Evolutionary conservation across 805 yeast species (phyloP), one percentile per base, ranked within the genome.

Genomic region (Priceomyces castillae): DNA sequence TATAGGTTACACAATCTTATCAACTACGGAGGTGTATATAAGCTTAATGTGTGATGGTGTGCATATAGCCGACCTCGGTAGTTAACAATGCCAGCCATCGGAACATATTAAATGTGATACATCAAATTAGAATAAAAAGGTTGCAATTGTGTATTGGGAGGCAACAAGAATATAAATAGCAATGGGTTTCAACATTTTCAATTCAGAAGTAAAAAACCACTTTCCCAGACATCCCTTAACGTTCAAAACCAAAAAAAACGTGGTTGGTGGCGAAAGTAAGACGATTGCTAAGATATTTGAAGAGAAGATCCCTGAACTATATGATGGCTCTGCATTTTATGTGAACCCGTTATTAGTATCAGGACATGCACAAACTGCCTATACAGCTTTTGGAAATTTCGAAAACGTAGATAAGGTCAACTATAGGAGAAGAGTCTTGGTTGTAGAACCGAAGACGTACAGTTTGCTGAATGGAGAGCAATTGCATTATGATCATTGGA

Each of bases 361-460:
- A 35, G 82, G 82, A 19, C 73, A 73, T 36, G 49, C 72, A 17
- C 82, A 78, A 56, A 74, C 79, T 3, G 65, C 78, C 12, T 77
- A 74, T 50, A 61, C 76, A 2, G 73, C 76, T 1, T 51, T 73
- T 30, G 68, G 68, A 36, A 71, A 74, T 49, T 73, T 67, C 44
- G 71, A 72, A 6, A 48, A 62, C 23, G 52, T 55, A 14, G 77
- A 72, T 49, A 63, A 63, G 23, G 71, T 78, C 2, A 58, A 64
- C 53, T 78, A 74, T 50, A 77, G 74, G 34, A 58, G 82, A 41
- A 58, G 69, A 23, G 51, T 77, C 4, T 53, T 77, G 18, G 48
- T 46, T 4, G 60, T 69, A 16, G 48, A 42, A 3, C 49, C 56
- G 31, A 52, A 46, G 34, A 46, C 48, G 28, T 69, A 66, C 51